These are phyloP conservation scores for Blastomyces percursus DNA, from an alignment of 2,329 filamentous ascomycete genomes.

Conservation along the genomic window DNA sequence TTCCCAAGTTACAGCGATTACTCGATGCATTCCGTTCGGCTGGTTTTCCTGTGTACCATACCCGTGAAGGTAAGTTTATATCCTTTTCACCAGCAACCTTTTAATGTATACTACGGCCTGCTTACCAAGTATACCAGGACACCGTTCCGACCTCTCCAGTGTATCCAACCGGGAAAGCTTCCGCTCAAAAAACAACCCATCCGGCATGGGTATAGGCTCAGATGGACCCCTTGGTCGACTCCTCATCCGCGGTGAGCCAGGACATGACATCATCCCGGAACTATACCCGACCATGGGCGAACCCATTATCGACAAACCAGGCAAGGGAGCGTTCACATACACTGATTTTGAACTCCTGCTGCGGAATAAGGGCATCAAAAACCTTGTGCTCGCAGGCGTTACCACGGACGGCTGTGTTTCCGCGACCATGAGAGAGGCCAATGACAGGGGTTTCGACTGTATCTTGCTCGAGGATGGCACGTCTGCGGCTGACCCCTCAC, in stretches of 20 bases:
- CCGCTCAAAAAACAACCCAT: conserved; percentile 43
- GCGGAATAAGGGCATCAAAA: conserved; percentile 41
- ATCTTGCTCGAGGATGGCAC: conserved; percentile 42
- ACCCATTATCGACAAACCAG: conserved; percentile 46
- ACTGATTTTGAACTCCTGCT: conserved; percentile 45
- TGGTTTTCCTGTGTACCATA: conserved; percentile 36
- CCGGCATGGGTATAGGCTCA: conserved; percentile 42
- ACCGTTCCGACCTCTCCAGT: conserved; percentile 45
- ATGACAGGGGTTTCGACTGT: conserved; percentile 46
- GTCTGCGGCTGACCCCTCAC: conserved; percentile 31
- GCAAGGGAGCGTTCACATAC: conserved; percentile 43
- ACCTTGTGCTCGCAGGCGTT: conserved; percentile 44
- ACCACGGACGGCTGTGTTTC: conserved; percentile 48
- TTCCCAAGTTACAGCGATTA: conserved; percentile 32
- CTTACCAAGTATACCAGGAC: conserved; percentile 21
- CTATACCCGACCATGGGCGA: conserved; percentile 40
- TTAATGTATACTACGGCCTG: not conserved
- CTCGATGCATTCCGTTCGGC: conserved; percentile 30
- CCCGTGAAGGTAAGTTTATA: conserved; percentile 31
- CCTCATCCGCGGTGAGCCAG: conserved; percentile 46
- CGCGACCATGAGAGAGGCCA: conserved; percentile 46
- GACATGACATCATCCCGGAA: conserved; percentile 48
- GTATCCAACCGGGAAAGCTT: conserved; percentile 44
- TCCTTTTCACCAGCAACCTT: not conserved
- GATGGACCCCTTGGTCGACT: conserved; percentile 47